Conservation (phyloP, 192 early-diverging fungal species). For the Coemansia sp. region DNA sequence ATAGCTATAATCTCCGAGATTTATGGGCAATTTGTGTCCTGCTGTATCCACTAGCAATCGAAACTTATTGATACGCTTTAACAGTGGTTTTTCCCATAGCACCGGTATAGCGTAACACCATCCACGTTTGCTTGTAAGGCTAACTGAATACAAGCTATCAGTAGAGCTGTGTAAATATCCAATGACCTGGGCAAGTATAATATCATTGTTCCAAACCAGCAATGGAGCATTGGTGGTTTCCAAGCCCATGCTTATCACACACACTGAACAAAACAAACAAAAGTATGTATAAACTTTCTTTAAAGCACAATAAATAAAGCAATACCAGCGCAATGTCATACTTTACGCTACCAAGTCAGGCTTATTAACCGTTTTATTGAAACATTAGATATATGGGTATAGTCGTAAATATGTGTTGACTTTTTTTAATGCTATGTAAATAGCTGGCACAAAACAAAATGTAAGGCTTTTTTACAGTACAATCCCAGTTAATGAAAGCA, state of each 20-base stretch:
- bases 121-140: conserved; percentile 6
- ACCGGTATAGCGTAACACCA: conserved; percentile 16
- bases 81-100: conserved; percentile 6
- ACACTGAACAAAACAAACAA: neutral
- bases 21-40: neutral
- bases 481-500: neutral
- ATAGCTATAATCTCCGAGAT: neutral
- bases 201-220: conserved; percentile 11
- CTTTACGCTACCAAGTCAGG: neutral
- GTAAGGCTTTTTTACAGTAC: neutral
- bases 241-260: neutral
- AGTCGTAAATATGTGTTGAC: neutral
- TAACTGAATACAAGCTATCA: conserved; percentile 2
- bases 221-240: neutral
- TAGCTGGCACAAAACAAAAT: neutral
- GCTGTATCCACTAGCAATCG: conserved; percentile 1
- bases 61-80: conserved; percentile 13
- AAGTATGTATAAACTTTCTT: neutral
- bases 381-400: neutral
- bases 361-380: neutral
- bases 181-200: neutral
- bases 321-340: neutral
- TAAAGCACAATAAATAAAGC: neutral
- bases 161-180: neutral
- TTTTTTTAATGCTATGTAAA: neutral